Base-by-base conservation (phyloP, 2,329 filamentous ascomycete genomes). In the Cladosporium colombiae region DNA sequence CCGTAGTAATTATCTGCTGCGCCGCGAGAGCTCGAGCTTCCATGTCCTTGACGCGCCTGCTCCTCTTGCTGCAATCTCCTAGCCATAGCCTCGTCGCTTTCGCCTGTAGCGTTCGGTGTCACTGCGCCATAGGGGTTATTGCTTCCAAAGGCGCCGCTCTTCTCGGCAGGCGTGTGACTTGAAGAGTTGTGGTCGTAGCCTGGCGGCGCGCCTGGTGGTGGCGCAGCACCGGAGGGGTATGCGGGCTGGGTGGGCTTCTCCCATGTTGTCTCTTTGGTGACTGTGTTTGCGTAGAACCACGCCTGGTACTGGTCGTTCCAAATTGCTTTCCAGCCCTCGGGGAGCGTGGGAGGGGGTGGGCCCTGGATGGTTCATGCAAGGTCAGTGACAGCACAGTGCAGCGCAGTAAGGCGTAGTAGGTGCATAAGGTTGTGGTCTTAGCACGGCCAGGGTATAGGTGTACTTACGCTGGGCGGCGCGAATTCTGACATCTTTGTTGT, bases 251-350 rank as follows among this genome's bases (percentile, higher is more conserved):
- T 91, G 21, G 93, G 93, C 71, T 87, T 89, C 5, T 96, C 91
- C 93, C 93, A 97, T 84, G 94, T 91, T 5, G 93, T 96, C 75
- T 90, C 85, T 74, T 95, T 95, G 70, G 93, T 97, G 78, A 89
- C 86, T 68, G 91, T 86, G 81, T 97, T 95, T 67, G 97, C 91
- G 81, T 91, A 97, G 85, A 95, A 97, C 89, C 91, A 97, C 85
- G 95, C 90, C 74, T 89, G 89, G 82, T 97, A 97, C 74, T 95
- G 88, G 0, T 90, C 88, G 78, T 96, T 95, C 86, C 89, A 96
- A 70, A 92, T 86, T 13, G 89, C 90, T 74, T 91, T 88, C 91
- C 92, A 97, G 72, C 93, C 93, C 73, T 91, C 89, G 2, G 91
- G 92, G 4, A 88, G 80, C 16, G 85, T 86, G 16, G 86, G 86